Evolutionary conservation across 768 basidiomycete species (phyloP), one percentile per base, ranked within the genome.

Genomic region (Cyathus striatus): DNA sequence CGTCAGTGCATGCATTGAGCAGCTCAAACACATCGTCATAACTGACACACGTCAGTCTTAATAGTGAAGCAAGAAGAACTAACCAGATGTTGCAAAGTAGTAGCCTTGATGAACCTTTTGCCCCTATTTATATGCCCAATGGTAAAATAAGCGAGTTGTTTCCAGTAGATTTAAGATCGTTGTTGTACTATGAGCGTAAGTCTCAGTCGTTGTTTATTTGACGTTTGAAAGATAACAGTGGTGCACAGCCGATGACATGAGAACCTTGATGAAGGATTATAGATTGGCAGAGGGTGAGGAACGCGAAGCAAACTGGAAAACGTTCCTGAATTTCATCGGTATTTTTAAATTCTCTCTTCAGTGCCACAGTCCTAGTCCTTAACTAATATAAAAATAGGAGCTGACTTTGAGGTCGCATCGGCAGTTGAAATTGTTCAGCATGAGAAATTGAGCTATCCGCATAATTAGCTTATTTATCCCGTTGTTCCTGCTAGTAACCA

Each of bases 261-360:
- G 61, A 42, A 51, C 60, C 20, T 60, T 85, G 34, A 55, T 79
- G 40, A 58, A 51, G 21, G 76, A 81, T 41, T 80, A 78, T 48
- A 72, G 61, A 1, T 65, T 84, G 13, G 56, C 54, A 5, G 69
- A 66, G 24, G 63, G 69, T 17, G 66, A 69, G 2, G 53, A 63
- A 10, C 56, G 66, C 23, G 65, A 72, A 40, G 61, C 55, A 46
- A 79, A 79, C 51, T 56, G 77, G 37, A 78, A 74, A 47, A 58
- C 65, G n/a, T 82, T 83, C 54, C 66, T 82, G 58, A 57, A 67
- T 23, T 72, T 77, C 51, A 74, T 79, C 43, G 81, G 80, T 75
- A 46, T 51, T 59, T 48, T 34, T 39, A 9, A n/a, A 2, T 10
- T n/a, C 9, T 9, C 23, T 5, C 21, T 18, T 32, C 21, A 2